phyloP scores from a whole-genome alignment of 495 filamentous ascomycete genomes.

The Trichoderma erinaceum region DNA sequence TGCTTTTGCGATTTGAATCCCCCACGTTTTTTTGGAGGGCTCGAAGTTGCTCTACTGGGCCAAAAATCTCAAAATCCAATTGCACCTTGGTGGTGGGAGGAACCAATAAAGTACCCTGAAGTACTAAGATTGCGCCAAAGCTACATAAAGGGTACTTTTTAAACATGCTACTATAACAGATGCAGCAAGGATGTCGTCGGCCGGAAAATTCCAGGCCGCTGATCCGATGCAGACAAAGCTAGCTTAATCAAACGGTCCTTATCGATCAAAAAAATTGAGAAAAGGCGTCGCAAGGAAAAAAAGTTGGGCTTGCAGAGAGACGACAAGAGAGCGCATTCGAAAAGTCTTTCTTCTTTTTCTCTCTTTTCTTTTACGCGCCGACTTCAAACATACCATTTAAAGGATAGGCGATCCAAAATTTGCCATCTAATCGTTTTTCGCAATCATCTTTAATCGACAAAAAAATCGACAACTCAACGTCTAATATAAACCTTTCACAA shows the following conservation, averaged over 20 bases:
- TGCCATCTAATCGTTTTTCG: too few species aligned
- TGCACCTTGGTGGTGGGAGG: neutral
- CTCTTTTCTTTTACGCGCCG: too few species aligned
- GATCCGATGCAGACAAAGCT: conserved; percentile 3
- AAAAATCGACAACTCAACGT: too few species aligned
- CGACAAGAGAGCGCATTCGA: too few species aligned
- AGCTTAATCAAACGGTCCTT: neutral
- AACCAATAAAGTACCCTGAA: neutral
- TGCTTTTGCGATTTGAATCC: neutral
- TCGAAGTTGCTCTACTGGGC: conserved; percentile 1
- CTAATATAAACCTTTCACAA: conserved; percentile 20
- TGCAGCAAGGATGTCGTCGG: neutral
- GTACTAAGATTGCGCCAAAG: neutral
- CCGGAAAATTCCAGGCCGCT: conserved; percentile 6
- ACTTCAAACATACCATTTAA: too few species aligned
- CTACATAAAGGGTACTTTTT: neutral
- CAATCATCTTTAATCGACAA: too few species aligned
- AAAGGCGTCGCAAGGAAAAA: neutral
- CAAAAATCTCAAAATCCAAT: conserved; percentile 12
- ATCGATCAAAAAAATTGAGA: conserved; percentile 10
- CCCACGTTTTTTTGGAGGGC: conserved; percentile 9
- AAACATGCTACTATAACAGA: neutral
- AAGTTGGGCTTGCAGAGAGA: neutral
- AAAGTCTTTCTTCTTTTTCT: too few species aligned
- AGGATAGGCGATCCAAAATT: too few species aligned